phyloP scores from a whole-genome alignment of 345 rosid genomes.

The Dipteronia dyeriana region DNA sequence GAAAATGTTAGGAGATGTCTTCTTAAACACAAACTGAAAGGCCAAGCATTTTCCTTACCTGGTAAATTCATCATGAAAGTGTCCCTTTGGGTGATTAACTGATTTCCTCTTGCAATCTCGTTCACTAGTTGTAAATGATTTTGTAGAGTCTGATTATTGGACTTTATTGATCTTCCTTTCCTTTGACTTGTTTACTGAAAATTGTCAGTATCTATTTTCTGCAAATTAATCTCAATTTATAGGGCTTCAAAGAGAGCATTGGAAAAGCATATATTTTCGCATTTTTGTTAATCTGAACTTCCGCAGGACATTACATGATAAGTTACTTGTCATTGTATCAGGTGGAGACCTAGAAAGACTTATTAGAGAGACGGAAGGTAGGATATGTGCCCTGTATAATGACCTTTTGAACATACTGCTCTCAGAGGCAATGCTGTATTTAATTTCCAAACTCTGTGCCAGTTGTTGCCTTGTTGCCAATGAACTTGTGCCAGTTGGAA shows the following conservation, averaged over 20 bases:
- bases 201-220: background rate
- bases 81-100: background rate
- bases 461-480: background rate
- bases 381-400: constrained; percentile 13
- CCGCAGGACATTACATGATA: constrained; percentile 2
- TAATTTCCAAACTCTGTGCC: background rate
- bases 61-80: constrained; percentile 31
- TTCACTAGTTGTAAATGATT: background rate
- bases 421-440: background rate
- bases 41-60: constrained; percentile 76
- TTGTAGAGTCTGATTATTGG: background rate
- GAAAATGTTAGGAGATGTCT: constrained; percentile 72
- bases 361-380: constrained; percentile 85
- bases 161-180: background rate
- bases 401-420: constrained; percentile 1
- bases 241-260: background rate
- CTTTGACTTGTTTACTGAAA: background rate
- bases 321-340: constrained; percentile 26
- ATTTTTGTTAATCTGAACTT: constrained; percentile 4
- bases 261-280: background rate
- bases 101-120: constrained; percentile 1
- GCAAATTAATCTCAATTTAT: background rate
- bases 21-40: constrained; percentile 70
- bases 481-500: background rate
- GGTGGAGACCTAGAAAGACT: constrained; percentile 79